phyloP scores from a whole-genome alignment of 768 basidiomycete genomes.

The Leccinum longicurvipes region DNA sequence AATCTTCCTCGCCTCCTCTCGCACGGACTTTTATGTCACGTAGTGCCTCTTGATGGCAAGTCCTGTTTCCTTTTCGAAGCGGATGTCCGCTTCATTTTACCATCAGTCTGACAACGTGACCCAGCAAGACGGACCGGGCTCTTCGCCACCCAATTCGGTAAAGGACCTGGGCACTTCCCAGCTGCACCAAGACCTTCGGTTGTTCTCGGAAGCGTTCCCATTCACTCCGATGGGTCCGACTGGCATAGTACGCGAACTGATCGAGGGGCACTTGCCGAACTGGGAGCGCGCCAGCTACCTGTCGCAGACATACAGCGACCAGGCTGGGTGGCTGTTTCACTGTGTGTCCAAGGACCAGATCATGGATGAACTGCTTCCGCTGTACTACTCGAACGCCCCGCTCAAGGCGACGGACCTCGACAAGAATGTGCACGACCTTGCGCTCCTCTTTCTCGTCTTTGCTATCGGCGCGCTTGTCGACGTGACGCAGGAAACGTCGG shows the following conservation, averaged over 20 bases:
- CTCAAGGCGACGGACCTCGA: slow-evolving; percentile 32
- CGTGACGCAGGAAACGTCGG: slow-evolving; percentile 27
- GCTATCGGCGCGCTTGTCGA: slow-evolving; percentile 52
- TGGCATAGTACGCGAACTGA: slow-evolving; percentile 44
- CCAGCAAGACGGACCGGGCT: slow-evolving; percentile 11
- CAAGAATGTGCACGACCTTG: slow-evolving; percentile 46
- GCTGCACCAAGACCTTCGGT: slow-evolving; percentile 32
- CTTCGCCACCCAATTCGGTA: slow-evolving; percentile 25
- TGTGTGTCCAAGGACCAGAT: slow-evolving; percentile 46
- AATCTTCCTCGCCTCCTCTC: background rate
- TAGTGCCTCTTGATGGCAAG: slow-evolving; percentile 35
- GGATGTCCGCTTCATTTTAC: slow-evolving; percentile 6
- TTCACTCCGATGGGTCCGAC: slow-evolving; percentile 57
- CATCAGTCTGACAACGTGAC: slow-evolving; percentile 25
- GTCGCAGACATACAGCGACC: slow-evolving; percentile 42
- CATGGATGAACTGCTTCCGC: slow-evolving; percentile 39
- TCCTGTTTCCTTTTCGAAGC: slow-evolving; percentile 3
- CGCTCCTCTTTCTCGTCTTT: slow-evolving; percentile 47
- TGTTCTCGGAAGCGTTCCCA: slow-evolving; percentile 61
- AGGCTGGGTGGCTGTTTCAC: slow-evolving; percentile 52
- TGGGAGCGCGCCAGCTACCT: slow-evolving; percentile 48
- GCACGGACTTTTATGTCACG: background rate
- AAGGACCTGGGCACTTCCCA: slow-evolving; percentile 29
- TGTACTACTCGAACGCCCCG: slow-evolving; percentile 35
- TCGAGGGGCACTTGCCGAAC: slow-evolving; percentile 53